phyloP scores from a whole-genome alignment of 1,284 basidiomycete genomes.

The Moesziomyces sp. region DNA sequence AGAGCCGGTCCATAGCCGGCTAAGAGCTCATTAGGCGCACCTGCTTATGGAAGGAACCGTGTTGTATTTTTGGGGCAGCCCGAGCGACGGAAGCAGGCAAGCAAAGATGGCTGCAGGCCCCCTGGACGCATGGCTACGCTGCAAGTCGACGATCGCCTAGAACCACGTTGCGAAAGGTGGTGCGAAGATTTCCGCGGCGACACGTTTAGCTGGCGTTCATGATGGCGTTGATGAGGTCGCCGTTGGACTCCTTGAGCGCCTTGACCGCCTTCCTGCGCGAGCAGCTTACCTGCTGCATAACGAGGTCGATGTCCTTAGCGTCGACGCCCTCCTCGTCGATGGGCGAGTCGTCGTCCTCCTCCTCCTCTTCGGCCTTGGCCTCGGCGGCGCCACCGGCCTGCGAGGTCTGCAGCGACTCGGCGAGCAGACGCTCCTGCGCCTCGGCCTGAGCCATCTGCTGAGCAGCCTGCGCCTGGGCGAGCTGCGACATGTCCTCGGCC shows the following conservation, averaged over 20 bases:
- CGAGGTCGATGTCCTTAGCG: constrained; percentile 89
- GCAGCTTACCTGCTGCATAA: constrained; percentile 78
- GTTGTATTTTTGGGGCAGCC: too few relatives aligned
- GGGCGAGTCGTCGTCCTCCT: constrained; percentile 65
- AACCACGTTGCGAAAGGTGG: too few relatives aligned
- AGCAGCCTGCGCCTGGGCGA: constrained; percentile 83
- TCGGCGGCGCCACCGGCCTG: constrained; percentile 28
- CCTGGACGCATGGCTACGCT: too few relatives aligned
- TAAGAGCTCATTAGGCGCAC: too few relatives aligned
- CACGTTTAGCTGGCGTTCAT: constrained; percentile 60
- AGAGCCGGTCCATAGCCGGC: too few relatives aligned
- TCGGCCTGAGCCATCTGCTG: constrained; percentile 78
- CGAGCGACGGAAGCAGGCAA: too few relatives aligned
- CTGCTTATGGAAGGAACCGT: too few relatives aligned
- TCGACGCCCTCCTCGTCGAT: constrained; percentile 74
- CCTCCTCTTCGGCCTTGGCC: constrained; percentile 63
- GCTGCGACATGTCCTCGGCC: constrained; percentile 90
- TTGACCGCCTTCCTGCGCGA: constrained; percentile 67
- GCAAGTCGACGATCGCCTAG: too few relatives aligned
- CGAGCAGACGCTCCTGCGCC: constrained; percentile 75
- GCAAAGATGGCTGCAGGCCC: too few relatives aligned
- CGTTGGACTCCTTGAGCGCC: constrained; percentile 67
- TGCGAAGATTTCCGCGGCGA: not conserved
- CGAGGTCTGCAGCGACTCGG: constrained; percentile 63
- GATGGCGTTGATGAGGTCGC: constrained; percentile 67